phyloP scores from a whole-genome alignment of 768 basidiomycete genomes.

The Tricholoma sp. region DNA sequence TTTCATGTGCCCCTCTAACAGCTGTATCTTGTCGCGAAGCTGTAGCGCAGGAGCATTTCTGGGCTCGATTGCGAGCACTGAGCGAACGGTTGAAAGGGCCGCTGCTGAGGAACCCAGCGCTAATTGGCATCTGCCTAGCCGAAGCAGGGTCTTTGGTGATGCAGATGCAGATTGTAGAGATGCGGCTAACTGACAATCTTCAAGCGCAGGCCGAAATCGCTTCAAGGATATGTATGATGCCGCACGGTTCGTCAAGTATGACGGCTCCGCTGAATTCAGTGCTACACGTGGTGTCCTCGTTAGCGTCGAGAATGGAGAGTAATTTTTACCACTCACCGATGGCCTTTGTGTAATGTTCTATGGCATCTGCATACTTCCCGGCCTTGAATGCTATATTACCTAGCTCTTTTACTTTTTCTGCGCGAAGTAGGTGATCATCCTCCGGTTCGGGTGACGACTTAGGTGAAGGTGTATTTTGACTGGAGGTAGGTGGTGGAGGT shows the following conservation, averaged over 20 bases:
- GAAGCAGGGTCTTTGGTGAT: slow-evolving; percentile 73
- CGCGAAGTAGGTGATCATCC: slow-evolving; percentile 39
- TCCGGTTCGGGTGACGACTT: slow-evolving; percentile 22
- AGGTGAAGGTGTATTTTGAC: slow-evolving; percentile 6
- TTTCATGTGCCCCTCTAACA: slow-evolving; percentile 60
- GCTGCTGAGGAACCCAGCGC: slow-evolving; percentile 67
- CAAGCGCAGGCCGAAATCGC: slow-evolving; percentile 66
- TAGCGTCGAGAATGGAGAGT: neutral
- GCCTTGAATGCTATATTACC: slow-evolving; percentile 76
- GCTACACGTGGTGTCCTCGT: slow-evolving; percentile 29
- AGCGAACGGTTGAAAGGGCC: slow-evolving; percentile 63
- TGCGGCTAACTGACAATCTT: slow-evolving; percentile 74
- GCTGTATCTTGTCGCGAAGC: slow-evolving; percentile 54
- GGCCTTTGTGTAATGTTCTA: slow-evolving; percentile 70
- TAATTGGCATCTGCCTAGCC: slow-evolving; percentile 80
- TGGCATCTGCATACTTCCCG: slow-evolving; percentile 59
- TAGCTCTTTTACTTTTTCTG: slow-evolving; percentile 65
- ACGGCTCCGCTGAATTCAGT: slow-evolving; percentile 59
- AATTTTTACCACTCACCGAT: slow-evolving; percentile 40
- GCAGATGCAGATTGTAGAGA: slow-evolving; percentile 57
- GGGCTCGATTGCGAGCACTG: slow-evolving; percentile 57
- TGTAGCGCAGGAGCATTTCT: slow-evolving; percentile 54
- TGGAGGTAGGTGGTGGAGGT: slow-evolving; percentile 10
- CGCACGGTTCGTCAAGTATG: slow-evolving; percentile 82
- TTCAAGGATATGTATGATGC: slow-evolving; percentile 83